phyloP scores from a whole-genome alignment of 2,329 filamentous ascomycete genomes.

The Colletotrichum tropicale region DNA sequence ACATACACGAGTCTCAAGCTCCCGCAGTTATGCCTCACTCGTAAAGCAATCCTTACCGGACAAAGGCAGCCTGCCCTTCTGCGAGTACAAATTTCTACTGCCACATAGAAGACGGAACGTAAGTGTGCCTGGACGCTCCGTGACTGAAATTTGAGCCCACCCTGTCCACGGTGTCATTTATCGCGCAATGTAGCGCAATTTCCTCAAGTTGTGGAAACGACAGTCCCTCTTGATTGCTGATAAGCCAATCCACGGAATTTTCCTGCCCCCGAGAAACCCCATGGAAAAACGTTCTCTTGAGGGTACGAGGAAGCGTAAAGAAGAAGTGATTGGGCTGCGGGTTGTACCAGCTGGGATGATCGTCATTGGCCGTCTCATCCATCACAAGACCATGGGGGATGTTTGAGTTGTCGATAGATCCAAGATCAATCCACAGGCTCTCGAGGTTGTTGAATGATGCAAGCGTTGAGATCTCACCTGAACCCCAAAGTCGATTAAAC shows the following conservation, averaged over 20 bases:
- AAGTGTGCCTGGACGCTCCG: neutral
- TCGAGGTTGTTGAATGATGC: neutral
- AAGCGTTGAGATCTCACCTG: neutral
- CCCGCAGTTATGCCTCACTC: neutral
- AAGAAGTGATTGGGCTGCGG: neutral
- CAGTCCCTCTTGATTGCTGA: neutral
- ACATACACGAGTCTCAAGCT: fast-evolving
- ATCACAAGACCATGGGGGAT: fast-evolving
- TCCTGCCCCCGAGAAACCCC: fast-evolving
- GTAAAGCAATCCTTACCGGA: neutral
- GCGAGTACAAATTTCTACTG: neutral
- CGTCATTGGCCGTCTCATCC: neutral
- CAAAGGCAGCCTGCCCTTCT: neutral
- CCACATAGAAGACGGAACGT: neutral
- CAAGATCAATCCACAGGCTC: neutral
- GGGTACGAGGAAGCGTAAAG: neutral
- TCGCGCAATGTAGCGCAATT: neutral
- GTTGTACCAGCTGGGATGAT: neutral
- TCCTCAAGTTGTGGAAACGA: neutral
- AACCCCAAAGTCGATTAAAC: neutral
- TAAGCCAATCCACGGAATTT: neutral
- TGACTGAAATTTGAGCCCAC: neutral
- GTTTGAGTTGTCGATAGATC: neutral
- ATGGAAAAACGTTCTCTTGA: neutral
- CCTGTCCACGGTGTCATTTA: neutral